Evolutionary conservation across 2,329 filamentous ascomycete species (phyloP).

Genomic region (Aspergillus viridinutans): DNA sequence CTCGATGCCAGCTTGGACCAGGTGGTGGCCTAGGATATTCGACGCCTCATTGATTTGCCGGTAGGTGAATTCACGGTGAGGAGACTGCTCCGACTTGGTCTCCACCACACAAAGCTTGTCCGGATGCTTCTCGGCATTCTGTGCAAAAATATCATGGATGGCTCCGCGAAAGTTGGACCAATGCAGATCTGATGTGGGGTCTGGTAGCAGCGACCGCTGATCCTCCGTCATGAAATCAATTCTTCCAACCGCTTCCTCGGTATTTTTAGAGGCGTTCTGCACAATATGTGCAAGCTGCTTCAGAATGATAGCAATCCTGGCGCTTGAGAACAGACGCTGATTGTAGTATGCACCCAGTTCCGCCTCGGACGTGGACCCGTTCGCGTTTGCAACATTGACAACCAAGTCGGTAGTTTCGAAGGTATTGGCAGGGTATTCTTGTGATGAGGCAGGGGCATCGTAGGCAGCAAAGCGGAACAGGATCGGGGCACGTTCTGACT

Average conservation of each 20-base stretch:
- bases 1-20: conserved; percentile 67
- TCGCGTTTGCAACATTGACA: conserved; percentile 33
- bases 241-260: conserved; percentile 38
- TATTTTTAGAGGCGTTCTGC: conserved; percentile 36
- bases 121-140: conserved; percentile 61
- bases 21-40: conserved; percentile 74
- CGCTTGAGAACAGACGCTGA: conserved; percentile 44
- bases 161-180: conserved; percentile 45
- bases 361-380: conserved; percentile 18
- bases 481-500: conserved; percentile 36
- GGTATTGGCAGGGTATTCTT: conserved; percentile 40
- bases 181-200: conserved; percentile 42
- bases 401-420: conserved; percentile 43
- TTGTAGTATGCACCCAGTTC: conserved; percentile 42
- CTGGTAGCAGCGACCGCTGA: conserved; percentile 33
- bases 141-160: conserved; percentile 42
- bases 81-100: conserved; percentile 49
- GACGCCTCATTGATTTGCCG: conserved; percentile 80
- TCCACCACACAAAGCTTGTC: conserved; percentile 66
- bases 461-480: conserved; percentile 48
- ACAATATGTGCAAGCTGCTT: conserved; percentile 42
- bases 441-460: conserved; percentile 39
- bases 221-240: conserved; percentile 41
- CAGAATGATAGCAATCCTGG: conserved; percentile 41
- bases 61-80: conserved; percentile 72